A percentile compares a stretch with the other conserved stretches of the same genome.
Evolutionary conservation across 169 alveolate genomes (phyloP).

Genomic region (Plasmodium gonderi): DNA sequence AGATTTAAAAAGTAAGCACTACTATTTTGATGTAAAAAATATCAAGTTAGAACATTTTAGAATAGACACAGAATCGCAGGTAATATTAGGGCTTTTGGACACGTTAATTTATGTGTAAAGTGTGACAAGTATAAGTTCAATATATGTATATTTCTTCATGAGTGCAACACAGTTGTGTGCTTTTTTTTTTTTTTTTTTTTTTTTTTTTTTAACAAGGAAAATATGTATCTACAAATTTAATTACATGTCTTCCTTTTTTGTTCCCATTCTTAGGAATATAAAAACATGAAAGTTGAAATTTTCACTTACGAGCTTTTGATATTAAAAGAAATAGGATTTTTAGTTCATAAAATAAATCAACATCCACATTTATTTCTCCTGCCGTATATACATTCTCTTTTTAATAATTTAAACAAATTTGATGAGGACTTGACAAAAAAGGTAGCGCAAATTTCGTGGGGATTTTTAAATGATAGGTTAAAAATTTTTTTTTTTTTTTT

Average conservation of each 20-base stretch:
- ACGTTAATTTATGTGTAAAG: background rate
- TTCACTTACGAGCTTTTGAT: constrained; percentile 89
- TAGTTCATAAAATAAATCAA: constrained; percentile 81
- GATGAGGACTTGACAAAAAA: constrained; percentile 78
- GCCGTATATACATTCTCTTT: constrained; percentile 89
- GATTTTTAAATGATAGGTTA: constrained; percentile 91
- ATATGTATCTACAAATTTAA: background rate
- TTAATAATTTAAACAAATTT: constrained; percentile 85
- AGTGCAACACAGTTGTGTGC: background rate
- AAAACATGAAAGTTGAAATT: constrained; percentile 81
- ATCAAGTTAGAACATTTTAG: constrained; percentile 35
- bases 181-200: background rate
- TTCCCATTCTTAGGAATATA: constrained; percentile 31
- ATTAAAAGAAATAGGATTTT: constrained; percentile 90
- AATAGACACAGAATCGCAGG: constrained; percentile 61
- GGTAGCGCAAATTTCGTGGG: constrained; percentile 93
- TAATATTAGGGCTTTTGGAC: background rate
- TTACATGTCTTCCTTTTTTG: background rate
- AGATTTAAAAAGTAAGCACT: constrained; percentile 53
- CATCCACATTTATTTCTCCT: constrained; percentile 88
- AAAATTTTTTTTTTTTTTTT: background rate
- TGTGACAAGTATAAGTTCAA: background rate
- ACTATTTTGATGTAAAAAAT: constrained; percentile 66
- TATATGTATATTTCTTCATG: background rate
- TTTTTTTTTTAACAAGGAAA: background rate